A percentile compares a stretch with the other conserved stretches of the same genome.
These are phyloP conservation scores for Moesziomyces sp. DNA, from an alignment of 1,284 basidiomycete genomes.

Conservation along the genomic window DNA sequence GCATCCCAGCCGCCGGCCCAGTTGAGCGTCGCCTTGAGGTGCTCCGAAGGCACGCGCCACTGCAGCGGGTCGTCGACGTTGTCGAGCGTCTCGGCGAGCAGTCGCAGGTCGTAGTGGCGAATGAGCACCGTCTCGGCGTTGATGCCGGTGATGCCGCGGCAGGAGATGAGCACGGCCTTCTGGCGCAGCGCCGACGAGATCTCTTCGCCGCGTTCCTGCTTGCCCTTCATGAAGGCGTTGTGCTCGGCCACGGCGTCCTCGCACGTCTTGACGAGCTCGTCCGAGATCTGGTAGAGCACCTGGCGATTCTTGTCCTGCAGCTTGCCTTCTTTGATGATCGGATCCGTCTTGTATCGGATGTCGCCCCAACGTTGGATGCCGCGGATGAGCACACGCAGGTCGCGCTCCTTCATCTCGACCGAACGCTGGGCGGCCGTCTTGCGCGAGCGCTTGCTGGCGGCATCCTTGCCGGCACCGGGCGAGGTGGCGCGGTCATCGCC, in stretches of 20 bases:
- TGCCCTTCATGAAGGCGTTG: constrained; percentile 71
- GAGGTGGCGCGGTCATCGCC: constrained; percentile 35
- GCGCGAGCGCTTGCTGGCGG: constrained; percentile 69
- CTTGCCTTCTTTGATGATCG: constrained; percentile 92
- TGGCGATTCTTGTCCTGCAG: constrained; percentile 92
- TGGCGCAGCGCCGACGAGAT: constrained; percentile 75
- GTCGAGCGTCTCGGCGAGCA: constrained; percentile 78
- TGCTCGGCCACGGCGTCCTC: constrained; percentile 84
- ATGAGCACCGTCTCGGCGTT: constrained; percentile 97
- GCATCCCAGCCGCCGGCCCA: constrained; percentile 97
- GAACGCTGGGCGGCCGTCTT: constrained; percentile 87
- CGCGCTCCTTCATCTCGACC: constrained; percentile 95
- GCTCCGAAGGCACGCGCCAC: constrained; percentile 90
- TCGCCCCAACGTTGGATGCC: constrained; percentile 98
- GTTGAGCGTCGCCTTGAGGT: constrained; percentile 90
- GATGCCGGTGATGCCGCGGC: constrained; percentile 88
- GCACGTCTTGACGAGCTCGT: constrained; percentile 90
- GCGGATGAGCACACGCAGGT: constrained; percentile 92
- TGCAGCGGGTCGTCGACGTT: constrained; percentile 76
- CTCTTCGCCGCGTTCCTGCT: constrained; percentile 78
- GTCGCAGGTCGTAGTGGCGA: constrained; percentile 86
- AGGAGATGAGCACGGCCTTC: constrained; percentile 93
- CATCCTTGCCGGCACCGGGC: constrained; percentile 66
- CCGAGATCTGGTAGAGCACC: constrained; percentile 88
- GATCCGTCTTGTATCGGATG: constrained; percentile 90